Percentiles rank a stretch among this genome's conserved stretches.
Conservation (phyloP, 257 asterid genomes). For the Striga asiatica region DNA sequence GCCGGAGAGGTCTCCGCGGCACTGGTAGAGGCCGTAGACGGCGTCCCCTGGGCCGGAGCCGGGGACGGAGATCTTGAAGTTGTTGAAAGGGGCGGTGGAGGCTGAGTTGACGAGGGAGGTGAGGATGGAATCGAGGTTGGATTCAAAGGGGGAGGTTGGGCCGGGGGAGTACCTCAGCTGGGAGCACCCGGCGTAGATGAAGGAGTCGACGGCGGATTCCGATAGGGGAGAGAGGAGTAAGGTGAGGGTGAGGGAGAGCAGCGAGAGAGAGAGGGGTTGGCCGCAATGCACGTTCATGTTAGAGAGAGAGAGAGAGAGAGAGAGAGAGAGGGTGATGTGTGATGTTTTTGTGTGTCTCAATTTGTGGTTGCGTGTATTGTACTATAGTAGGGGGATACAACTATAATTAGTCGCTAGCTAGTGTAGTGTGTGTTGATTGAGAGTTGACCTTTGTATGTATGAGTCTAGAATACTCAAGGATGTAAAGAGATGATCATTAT, state of each 20-base stretch:
- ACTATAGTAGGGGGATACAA: no score
- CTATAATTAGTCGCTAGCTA: not conserved
- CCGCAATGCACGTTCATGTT: conserved; percentile 21
- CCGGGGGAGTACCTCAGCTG: conserved; percentile 46
- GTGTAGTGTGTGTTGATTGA: not conserved
- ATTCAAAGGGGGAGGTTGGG: conserved; percentile 39
- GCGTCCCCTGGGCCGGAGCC: conserved; percentile 39
- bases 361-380: not conserved
- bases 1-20: conserved; percentile 63
- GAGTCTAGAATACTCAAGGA: no score
- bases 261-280: conserved; percentile 9
- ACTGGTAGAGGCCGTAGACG: conserved; percentile 68
- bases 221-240: conserved; percentile 19
- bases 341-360: not conserved
- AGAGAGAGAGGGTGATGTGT: not conserved
- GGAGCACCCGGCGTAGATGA: conserved; percentile 63
- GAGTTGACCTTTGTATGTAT: no score
- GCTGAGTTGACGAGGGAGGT: conserved; percentile 65
- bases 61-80: conserved; percentile 55
- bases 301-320: not conserved
- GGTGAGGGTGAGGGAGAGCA: not conserved
- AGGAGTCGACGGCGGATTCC: conserved; percentile 21
- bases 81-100: conserved; percentile 41
- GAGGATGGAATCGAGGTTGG: conserved; percentile 60
- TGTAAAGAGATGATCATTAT: no score